Conservation (phyloP, 305 asterid genomes). For the Solanum hybrid region DNA sequence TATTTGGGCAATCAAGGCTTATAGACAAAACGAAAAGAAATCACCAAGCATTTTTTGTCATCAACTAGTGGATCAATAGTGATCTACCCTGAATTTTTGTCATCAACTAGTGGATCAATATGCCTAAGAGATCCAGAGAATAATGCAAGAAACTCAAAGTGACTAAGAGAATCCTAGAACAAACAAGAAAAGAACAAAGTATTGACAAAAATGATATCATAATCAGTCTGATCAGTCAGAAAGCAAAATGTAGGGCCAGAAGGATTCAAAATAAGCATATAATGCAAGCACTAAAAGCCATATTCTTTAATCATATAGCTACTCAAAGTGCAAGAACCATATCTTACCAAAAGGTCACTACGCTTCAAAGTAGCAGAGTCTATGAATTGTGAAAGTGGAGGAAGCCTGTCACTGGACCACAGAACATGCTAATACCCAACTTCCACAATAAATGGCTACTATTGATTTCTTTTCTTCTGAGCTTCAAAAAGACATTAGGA, state of each 20-base stretch:
- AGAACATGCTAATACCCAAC: not conserved
- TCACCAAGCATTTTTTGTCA: not conserved
- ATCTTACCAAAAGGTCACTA: slow-evolving; percentile 5
- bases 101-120: not conserved
- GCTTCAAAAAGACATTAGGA: not conserved
- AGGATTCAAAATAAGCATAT: not conserved
- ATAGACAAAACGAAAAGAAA: not conserved
- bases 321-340: slow-evolving; percentile 1
- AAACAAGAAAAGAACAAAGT: not conserved
- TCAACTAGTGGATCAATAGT: not conserved
- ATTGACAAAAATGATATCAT: not conserved
- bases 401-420: not conserved
- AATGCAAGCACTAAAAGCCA: not conserved
- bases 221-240: not conserved
- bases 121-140: not conserved
- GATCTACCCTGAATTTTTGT: not conserved
- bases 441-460: not conserved
- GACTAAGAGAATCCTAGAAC: not conserved
- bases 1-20: not conserved
- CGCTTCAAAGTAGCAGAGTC: not conserved
- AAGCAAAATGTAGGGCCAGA: not conserved
- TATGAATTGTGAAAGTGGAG: slow-evolving; percentile 15
- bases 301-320: not conserved
- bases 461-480: not conserved
- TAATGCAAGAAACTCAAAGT: not conserved